Percentiles rank a stretch among this genome's conserved stretches.
Evolutionary conservation across 1,139 yeast species (phyloP).

Genomic region (Torulaspora pretoriensis): DNA sequence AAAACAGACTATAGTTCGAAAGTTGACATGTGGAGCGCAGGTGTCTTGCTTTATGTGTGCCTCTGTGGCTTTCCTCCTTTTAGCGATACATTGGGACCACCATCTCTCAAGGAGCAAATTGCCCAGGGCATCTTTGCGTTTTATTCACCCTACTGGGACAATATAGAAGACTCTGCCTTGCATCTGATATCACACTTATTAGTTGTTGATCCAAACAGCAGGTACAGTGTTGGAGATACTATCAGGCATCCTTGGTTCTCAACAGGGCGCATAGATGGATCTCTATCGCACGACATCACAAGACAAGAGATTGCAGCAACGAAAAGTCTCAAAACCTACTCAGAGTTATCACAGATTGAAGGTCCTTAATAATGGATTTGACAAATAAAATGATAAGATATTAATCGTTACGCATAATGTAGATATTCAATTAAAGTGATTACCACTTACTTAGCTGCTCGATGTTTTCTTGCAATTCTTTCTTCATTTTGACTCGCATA

Average conservation of each 20-base stretch:
- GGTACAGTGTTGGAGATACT: conserved; percentile 52
- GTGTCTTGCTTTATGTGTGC: conserved; percentile 70
- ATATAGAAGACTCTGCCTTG: conserved; percentile 56
- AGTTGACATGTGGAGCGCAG: conserved; percentile 78
- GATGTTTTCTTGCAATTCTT: conserved; percentile 69
- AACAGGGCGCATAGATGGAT: conserved; percentile 10
- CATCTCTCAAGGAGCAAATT: conserved; percentile 71
- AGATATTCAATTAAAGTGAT: neutral
- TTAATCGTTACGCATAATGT: neutral
- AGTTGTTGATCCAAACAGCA: conserved; percentile 51
- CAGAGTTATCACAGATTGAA: conserved; percentile 26
- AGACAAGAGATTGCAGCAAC: conserved; percentile 26
- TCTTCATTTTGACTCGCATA: conserved; percentile 94
- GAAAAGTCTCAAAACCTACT: conserved; percentile 33
- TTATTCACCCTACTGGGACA: conserved; percentile 78
- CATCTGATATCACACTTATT: conserved; percentile 62
- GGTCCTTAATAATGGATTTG: too few relatives aligned
- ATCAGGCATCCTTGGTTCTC: conserved; percentile 57
- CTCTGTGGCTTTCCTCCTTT: conserved; percentile 84
- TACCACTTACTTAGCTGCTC: conserved; percentile 64
- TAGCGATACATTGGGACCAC: conserved; percentile 77
- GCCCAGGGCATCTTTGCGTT: conserved; percentile 63
- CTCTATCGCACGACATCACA: conserved; percentile 19
- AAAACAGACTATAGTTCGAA: conserved; percentile 62
- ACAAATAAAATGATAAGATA: neutral